Evolutionary conservation across 306 rosid genomes (phyloP).

Genomic region (Begonia peltatifolia): DNA sequence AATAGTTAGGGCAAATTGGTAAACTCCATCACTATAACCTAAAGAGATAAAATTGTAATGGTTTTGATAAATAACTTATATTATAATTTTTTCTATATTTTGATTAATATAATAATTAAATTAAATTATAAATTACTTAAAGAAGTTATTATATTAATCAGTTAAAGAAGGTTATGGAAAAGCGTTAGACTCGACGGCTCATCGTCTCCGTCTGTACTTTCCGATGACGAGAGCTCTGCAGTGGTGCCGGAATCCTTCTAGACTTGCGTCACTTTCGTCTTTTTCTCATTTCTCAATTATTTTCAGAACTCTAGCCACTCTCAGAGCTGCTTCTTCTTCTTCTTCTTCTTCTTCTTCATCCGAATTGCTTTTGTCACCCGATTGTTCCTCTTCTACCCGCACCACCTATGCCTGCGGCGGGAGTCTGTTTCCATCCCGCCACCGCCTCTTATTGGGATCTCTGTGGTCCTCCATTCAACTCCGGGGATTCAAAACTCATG

Average conservation of each 20-base stretch:
- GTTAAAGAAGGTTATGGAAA: no score
- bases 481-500: conserved; percentile 51
- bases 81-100: no score
- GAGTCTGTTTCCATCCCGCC: neutral
- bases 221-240: conserved; percentile 5
- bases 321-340: conserved; percentile 9
- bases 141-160: no score
- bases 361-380: conserved; percentile 13
- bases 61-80: no score
- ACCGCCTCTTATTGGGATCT: conserved; percentile 13
- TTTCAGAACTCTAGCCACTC: conserved; percentile 15
- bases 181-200: neutral
- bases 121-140: no score
- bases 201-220: neutral
- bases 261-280: conserved; percentile 7
- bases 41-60: no score
- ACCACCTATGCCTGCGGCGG: neutral
- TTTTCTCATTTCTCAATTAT: conserved; percentile 7
- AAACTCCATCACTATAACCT: no score
- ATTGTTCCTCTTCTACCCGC: conserved; percentile 12
- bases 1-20: no score
- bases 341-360: conserved; percentile 8
- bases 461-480: conserved; percentile 52
- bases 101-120: no score
- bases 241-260: conserved; percentile 25